Base-by-base conservation (phyloP, 192 early-diverging fungal genomes). In the Backusella macrospora region DNA sequence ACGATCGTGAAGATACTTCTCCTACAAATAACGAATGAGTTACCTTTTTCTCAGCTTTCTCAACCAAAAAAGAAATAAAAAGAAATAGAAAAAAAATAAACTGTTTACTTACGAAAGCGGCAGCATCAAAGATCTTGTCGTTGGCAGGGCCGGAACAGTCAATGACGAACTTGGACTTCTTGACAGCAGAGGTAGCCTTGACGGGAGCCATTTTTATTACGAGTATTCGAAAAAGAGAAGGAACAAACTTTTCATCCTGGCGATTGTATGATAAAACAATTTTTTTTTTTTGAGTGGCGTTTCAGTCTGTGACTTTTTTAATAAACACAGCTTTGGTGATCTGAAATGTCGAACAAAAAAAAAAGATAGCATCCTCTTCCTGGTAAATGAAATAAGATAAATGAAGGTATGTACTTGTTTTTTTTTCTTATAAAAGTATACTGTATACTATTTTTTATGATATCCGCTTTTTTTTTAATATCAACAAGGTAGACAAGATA, bases 1-100 rank as follows among this genome's bases (percentile, higher is more conserved):
- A 85, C 94, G 92, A 87, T 98, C 96, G 85, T 96, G 95, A 76
- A 98, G 91, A 90, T 91, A 99, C 91, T 97, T 98, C 88, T 98
- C 95, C 91, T 91, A 76, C 76, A 73, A 42, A 21, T 45, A 70
- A 7, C 21, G 70, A 29, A 34, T 43, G 65, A 15, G 4, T 38
- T 13, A 5, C 55, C 55, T n/a, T 34, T 29, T 21, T 62, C n/a
- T 8, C 9, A 12, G 2, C 13, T 46, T 10, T 46, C 52, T 55
- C 23, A 6, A 21, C 16, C 16, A 16, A 67, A 67, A 67, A 45
- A 16, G 65, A 64, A 62, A 70, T 71, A 73, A 44, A 62, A 21
- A 29, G 5, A 34, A 42, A 67, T 42, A 48, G 9, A 18, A 65
- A 10, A 26, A 62, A 52, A 49, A 40, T 80, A 34, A 34, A 34